phyloP scores from a whole-genome alignment of 768 basidiomycete species.

The Tricholomella constricta region DNA sequence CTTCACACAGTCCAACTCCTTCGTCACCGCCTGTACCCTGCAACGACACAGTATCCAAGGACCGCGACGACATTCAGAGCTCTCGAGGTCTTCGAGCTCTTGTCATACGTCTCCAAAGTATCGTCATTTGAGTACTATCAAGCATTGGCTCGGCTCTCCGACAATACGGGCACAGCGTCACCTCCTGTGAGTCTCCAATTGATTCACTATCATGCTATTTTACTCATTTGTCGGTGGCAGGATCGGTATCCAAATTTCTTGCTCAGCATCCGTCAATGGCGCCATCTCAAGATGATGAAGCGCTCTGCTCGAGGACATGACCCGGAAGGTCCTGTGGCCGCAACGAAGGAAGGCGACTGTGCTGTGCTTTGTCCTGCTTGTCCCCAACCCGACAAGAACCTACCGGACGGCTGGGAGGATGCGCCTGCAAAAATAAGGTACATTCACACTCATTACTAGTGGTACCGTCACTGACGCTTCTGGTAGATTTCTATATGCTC shows the following conservation, averaged over 20 bases:
- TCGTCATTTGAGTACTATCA: conserved; percentile 13
- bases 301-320: conserved; percentile 15
- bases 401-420: conserved; percentile 24
- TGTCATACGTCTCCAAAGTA: conserved; percentile 27
- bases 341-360: conserved; percentile 16
- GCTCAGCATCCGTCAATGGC: conserved; percentile 16
- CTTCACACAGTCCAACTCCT: conserved; percentile 30
- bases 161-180: conserved; percentile 9
- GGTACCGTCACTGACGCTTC: not conserved
- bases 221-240: not conserved
- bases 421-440: conserved; percentile 11
- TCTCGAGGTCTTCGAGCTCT: conserved; percentile 23
- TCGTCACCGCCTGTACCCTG: conserved; percentile 30
- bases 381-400: conserved; percentile 25
- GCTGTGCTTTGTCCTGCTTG: conserved; percentile 32
- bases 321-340: conserved; percentile 8
- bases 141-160: conserved; percentile 3
- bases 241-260: conserved; percentile 13
- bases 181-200: conserved; percentile 5
- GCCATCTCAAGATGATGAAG: conserved; percentile 16
- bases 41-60: conserved; percentile 23
- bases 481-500: conserved; percentile 23
- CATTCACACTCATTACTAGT: not conserved
- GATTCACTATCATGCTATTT: not conserved
- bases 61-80: conserved; percentile 17